phyloP scores from a whole-genome alignment of 176 grass and related monocot genomes.

The Oryza longistaminata region DNA sequence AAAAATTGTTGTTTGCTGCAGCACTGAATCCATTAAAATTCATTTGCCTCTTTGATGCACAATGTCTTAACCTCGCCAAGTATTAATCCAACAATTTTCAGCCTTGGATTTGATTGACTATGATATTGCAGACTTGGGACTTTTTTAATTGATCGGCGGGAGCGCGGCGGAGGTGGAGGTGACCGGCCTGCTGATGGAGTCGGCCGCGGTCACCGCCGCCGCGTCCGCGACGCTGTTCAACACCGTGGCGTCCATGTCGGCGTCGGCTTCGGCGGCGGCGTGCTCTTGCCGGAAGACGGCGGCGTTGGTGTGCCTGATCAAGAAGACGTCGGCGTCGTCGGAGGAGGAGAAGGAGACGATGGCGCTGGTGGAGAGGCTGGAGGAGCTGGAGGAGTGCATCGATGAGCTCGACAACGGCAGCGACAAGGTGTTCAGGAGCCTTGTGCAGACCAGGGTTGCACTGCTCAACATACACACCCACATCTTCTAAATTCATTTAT shows the following conservation, averaged over 20 bases:
- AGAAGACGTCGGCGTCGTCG: constrained; percentile 13
- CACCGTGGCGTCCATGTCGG: constrained; percentile 40
- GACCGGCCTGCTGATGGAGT: constrained; percentile 47
- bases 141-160: no score
- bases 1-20: no score
- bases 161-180: constrained; percentile 50
- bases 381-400: constrained; percentile 64
- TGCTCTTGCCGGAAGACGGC: constrained; percentile 45
- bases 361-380: constrained; percentile 53
- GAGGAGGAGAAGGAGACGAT: constrained; percentile 32
- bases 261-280: constrained; percentile 26
- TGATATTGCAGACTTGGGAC: no score
- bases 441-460: constrained; percentile 65
- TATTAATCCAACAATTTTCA: no score
- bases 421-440: constrained; percentile 67
- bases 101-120: no score
- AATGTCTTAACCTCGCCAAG: no score
- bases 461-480: constrained; percentile 79
- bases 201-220: constrained; percentile 33
- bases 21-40: no score
- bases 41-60: no score
- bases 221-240: constrained; percentile 51
- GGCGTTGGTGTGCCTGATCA: constrained; percentile 34
- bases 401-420: constrained; percentile 55
- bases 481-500: constrained; percentile 47